Conservation (phyloP, 352 stramenopile species). For the Phytophthora gonapodyides region DNA sequence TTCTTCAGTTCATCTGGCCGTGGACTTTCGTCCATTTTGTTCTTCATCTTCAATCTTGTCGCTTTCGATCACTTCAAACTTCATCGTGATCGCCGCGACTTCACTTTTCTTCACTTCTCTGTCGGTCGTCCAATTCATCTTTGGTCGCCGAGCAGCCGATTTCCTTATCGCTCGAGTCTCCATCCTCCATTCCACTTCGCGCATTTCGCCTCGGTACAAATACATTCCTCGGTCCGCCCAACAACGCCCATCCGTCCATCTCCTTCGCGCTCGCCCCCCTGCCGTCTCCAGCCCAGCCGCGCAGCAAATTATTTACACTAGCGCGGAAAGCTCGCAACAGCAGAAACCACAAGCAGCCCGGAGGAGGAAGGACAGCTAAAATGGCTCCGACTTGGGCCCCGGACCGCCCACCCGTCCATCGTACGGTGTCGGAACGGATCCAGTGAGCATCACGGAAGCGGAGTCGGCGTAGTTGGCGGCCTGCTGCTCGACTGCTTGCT, state of each 20-base stretch:
- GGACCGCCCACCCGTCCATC: slow-evolving; percentile 29
- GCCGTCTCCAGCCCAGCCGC: slow-evolving; percentile 15
- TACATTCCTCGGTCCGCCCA: slow-evolving; percentile 39
- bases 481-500: slow-evolving; percentile 33
- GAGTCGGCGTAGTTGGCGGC: slow-evolving; percentile 27
- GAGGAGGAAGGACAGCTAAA: slow-evolving; percentile 22
- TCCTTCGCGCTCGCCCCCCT: slow-evolving; percentile 8
- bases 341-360: slow-evolving; percentile 10
- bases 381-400: slow-evolving; percentile 35
- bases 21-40: slow-evolving; percentile 36
- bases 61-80: slow-evolving; percentile 40
- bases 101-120: slow-evolving; percentile 34
- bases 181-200: slow-evolving; percentile 45
- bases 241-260: slow-evolving; percentile 16
- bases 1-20: slow-evolving; percentile 41
- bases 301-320: slow-evolving; percentile 29
- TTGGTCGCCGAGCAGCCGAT: slow-evolving; percentile 34
- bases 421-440: slow-evolving; percentile 18
- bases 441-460: slow-evolving; percentile 34
- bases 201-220: slow-evolving; percentile 43
- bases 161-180: slow-evolving; percentile 41
- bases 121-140: slow-evolving; percentile 30
- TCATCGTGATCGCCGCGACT: slow-evolving; percentile 38
- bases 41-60: slow-evolving; percentile 16
- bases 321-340: slow-evolving; percentile 6